Evolutionary conservation across 2,329 filamentous ascomycete genomes (phyloP).

Genomic region (Keithomyces neogunnii): DNA sequence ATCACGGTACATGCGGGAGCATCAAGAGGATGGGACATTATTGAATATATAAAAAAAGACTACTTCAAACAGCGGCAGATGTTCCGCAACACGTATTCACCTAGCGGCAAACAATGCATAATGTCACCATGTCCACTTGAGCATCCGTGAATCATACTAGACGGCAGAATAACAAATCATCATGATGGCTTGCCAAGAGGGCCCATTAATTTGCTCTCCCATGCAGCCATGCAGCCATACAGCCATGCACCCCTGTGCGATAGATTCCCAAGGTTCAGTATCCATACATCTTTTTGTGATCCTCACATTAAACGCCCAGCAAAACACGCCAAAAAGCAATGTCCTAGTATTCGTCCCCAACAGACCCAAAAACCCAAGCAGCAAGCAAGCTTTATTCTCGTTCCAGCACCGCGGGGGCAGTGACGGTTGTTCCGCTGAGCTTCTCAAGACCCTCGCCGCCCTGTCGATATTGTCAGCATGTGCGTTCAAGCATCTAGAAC

Average conservation of each 20-base stretch:
- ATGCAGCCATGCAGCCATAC: neutral
- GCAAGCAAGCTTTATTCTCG: constrained; percentile 22
- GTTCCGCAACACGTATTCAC: too few species aligned
- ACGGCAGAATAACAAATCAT: neutral
- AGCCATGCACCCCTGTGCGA: neutral
- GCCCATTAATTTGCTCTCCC: neutral
- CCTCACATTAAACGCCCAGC: constrained; percentile 3
- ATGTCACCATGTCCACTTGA: too few species aligned
- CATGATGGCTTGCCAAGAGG: neutral
- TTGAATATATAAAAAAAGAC: neutral
- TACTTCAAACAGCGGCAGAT: neutral
- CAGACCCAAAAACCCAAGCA: neutral
- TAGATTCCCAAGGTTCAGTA: neutral
- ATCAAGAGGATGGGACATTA: neutral
- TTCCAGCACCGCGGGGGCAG: constrained; percentile 44
- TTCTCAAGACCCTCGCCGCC: constrained; percentile 55
- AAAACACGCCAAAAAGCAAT: neutral
- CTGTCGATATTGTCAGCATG: constrained; percentile 23
- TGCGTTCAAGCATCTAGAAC: neutral
- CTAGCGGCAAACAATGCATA: too few species aligned
- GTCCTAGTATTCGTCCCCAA: neutral
- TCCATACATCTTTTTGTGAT: neutral
- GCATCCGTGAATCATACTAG: neutral
- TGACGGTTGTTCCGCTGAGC: constrained; percentile 43
- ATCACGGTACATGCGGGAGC: neutral